These are phyloP conservation scores for Lepidium sativum DNA, from an alignment of 345 rosid genomes.

Conservation along the genomic window DNA sequence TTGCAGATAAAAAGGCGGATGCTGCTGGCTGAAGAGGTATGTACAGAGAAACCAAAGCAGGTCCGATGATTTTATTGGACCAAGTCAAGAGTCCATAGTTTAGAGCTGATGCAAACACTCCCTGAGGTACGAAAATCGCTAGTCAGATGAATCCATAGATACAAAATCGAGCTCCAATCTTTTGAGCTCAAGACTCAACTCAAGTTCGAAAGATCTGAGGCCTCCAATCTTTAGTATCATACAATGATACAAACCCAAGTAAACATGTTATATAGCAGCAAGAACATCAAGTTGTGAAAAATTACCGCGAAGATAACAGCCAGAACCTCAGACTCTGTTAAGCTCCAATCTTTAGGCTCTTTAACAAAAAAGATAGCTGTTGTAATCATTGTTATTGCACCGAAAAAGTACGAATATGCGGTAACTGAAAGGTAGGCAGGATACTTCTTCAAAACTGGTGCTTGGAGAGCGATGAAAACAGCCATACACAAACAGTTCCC, in stretches of 20 bases:
- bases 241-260: neutral
- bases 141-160: neutral
- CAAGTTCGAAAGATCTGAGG: neutral
- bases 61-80: constrained; percentile 92
- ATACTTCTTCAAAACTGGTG: constrained; percentile 63
- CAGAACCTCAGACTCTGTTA: constrained; percentile 63
- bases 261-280: constrained; percentile 34
- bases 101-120: constrained; percentile 75
- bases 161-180: neutral
- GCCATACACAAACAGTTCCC: constrained; percentile 99
- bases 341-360: constrained; percentile 68
- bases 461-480: constrained; percentile 82
- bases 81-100: constrained; percentile 85
- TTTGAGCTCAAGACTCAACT: no score
- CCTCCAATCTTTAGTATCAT: neutral
- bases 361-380: constrained; percentile 46
- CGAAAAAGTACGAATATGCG: constrained; percentile 76
- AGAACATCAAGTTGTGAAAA: constrained; percentile 31
- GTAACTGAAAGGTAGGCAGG: constrained; percentile 75
- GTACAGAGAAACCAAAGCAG: constrained; percentile 92
- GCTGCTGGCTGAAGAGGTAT: constrained; percentile 89
- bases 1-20: constrained; percentile 60
- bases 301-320: constrained; percentile 87
- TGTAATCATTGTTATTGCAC: constrained; percentile 57
- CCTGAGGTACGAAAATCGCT: constrained; percentile 33